Evolutionary conservation across 768 basidiomycete genomes (phyloP), one percentile per base, ranked within the genome.

Genomic region (Podaxis mareebaensis): DNA sequence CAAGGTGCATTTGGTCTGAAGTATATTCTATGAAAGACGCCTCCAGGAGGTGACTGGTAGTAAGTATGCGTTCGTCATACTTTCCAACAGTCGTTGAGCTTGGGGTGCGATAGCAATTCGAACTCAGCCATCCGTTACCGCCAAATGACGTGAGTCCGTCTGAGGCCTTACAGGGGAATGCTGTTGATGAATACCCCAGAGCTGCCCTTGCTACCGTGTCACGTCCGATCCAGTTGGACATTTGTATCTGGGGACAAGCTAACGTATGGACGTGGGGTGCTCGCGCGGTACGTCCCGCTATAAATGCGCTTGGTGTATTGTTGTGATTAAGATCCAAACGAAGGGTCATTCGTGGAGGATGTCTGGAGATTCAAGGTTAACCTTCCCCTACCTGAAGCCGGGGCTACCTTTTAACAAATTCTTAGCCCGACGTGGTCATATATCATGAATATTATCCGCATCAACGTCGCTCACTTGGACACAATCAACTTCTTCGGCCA

Each of bases 261-360:
- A 72, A 84, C 59, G 84, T 85, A 11, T 85, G 84, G 84, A 73
- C 77, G 10, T 86, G 84, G 85, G 85, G 85, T n/a, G 78, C 81
- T 13, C 77, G 78, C 58, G 84, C 84, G 46, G 66, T 82, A 69
- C 36, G 73, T 71, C 10, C 17, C 7, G 55, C 4, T 28, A 24
- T 28, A 24, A 22, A 40, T 4, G 3, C 46, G 0, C 22, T 3
- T 38, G 33, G 49, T 33, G 48, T 22, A 49, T 15, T n/a, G n/a
- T 28, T 28, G 26, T 28, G 20, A 36, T 51, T 11, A 48, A 12
- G 8, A 22, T 24, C 17, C 13, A 48, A 8, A 6, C 46, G 17
- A 46, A 83, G 81, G 83, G 83, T 13, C 83, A 84, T 67, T 82
- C 81, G 0, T 84, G 83, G 83, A 77, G 83, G 65, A 79, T 85